Conservation (phyloP, 768 basidiomycete genomes). For the Candolleomyces eurysporus region DNA sequence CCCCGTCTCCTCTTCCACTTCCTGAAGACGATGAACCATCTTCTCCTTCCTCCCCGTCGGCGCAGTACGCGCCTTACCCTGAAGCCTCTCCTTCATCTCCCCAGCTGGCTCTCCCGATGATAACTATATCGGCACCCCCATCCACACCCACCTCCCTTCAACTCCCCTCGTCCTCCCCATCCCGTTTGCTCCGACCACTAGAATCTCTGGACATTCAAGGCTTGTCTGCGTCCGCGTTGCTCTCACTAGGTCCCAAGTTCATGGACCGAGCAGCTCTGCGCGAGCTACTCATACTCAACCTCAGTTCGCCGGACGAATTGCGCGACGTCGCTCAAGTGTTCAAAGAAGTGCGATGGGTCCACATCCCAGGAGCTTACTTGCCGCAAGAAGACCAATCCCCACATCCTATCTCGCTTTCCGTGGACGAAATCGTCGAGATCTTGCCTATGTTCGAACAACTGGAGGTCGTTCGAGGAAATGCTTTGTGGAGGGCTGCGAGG, state of each 20-base stretch:
- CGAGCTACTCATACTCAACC: conserved; percentile 30
- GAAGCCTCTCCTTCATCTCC: conserved; percentile 8
- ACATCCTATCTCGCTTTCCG: conserved; percentile 15
- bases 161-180: conserved; percentile 4
- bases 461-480: conserved; percentile 41
- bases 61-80: background rate
- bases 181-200: conserved; percentile 20
- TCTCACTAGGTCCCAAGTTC: conserved; percentile 21
- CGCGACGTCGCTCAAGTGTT: conserved; percentile 34
- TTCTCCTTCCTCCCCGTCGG: background rate
- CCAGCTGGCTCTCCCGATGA: conserved; percentile 21
- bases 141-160: conserved; percentile 11
- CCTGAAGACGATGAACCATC: background rate
- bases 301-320: conserved; percentile 27
- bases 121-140: conserved; percentile 10
- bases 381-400: conserved; percentile 13
- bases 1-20: background rate
- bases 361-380: conserved; percentile 28
- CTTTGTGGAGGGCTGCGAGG: conserved; percentile 37
- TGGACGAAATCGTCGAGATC: conserved; percentile 40
- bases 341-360: conserved; percentile 39
- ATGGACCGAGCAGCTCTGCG: conserved; percentile 28
- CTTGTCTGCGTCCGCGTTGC: conserved; percentile 26
- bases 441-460: conserved; percentile 41
- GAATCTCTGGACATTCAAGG: conserved; percentile 34